Base-by-base conservation (phyloP, 805 yeast genomes). In the Suhomyces vadensis region DNA sequence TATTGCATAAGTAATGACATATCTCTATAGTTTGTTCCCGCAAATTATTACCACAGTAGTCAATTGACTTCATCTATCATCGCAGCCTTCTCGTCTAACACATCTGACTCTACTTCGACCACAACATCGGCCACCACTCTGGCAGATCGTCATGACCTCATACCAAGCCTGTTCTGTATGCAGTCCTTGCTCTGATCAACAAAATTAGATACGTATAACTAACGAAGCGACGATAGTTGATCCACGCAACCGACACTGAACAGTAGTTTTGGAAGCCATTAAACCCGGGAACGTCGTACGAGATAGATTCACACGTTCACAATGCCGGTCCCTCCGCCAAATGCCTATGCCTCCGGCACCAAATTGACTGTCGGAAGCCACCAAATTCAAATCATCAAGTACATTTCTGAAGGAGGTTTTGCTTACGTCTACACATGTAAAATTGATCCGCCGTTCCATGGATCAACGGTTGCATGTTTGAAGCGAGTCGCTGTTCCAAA, bases 401-500 rank as follows among this genome's bases (percentile, higher is more conserved):
- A 87, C 67, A 69, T 91, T 35, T 85, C 95, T 5, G 85, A 85
- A 57, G 98, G 94, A 37, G 99, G 99, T 10, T 94, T 88, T 73
- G 98, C 99, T 8, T 95, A 87, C 61, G 97, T 94, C 4, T 94
- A 94, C 63, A 78, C 85, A 13, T 92, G 90, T 48, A 76, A 76
- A 37, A 80, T 86, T 14, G 73, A 77, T 21, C 90, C 90, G 5
- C 79, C 79, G 48, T 70, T 73, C 51, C 71, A 76, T 11, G 81
- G 79, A 14, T 63, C 74, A 39, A 65, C 64, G 43, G 63, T 74
- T 9, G 97, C 92, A 4, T 94, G 98, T 61, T 73, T 94, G 56
- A 94, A 94, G 65, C 77, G 99, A 50, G 98, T 94, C n/a, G 84
- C 84, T 24, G 99, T 94, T 3, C 97, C 97, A 3, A 89, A 85